Evolutionary conservation across 2,329 filamentous ascomycete genomes (phyloP).

Genomic region (Colletotrichum truncatum): DNA sequence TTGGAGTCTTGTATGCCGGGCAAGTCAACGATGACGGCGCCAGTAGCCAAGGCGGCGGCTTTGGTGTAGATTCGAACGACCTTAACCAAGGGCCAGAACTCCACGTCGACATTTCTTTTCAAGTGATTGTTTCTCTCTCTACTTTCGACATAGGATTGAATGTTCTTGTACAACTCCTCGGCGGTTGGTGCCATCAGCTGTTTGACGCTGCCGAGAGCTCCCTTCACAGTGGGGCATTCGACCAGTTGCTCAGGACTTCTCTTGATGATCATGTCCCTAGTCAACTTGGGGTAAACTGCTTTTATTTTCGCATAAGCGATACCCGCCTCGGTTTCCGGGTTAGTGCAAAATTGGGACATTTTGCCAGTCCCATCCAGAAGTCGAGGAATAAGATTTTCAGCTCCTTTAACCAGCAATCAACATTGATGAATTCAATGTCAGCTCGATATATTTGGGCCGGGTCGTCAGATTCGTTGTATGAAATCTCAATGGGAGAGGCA

Average conservation of each 20-base stretch:
- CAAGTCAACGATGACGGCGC: slow-evolving; percentile 55
- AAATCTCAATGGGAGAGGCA: slow-evolving; percentile 68
- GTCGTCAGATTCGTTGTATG: slow-evolving; percentile 60
- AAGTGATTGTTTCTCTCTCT: slow-evolving; percentile 36
- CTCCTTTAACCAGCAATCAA: slow-evolving; percentile 62
- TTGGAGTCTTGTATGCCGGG: slow-evolving; percentile 70
- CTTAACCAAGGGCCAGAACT: slow-evolving; percentile 62
- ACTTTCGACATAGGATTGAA: slow-evolving; percentile 41
- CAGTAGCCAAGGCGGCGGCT: slow-evolving; percentile 43
- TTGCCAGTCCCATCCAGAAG: slow-evolving; percentile 51
- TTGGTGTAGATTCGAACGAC: slow-evolving; percentile 53
- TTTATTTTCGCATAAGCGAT: slow-evolving; percentile 54
- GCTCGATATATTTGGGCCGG: slow-evolving; percentile 54
- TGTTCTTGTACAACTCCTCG: slow-evolving; percentile 32
- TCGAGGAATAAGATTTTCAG: slow-evolving; percentile 58
- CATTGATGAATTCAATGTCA: slow-evolving; percentile 67
- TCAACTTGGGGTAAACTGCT: slow-evolving; percentile 52
- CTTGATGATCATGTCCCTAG: slow-evolving; percentile 37
- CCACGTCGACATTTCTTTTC: slow-evolving; percentile 31
- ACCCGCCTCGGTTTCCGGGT: slow-evolving; percentile 53
- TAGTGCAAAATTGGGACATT: slow-evolving; percentile 44
- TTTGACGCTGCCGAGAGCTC: slow-evolving; percentile 37
- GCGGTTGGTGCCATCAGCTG: slow-evolving; percentile 32
- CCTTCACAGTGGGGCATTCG: slow-evolving; percentile 33
- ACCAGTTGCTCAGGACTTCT: slow-evolving; percentile 32